phyloP scores from a whole-genome alignment of 495 filamentous ascomycete genomes.

The Geopyxis carbonaria region DNA sequence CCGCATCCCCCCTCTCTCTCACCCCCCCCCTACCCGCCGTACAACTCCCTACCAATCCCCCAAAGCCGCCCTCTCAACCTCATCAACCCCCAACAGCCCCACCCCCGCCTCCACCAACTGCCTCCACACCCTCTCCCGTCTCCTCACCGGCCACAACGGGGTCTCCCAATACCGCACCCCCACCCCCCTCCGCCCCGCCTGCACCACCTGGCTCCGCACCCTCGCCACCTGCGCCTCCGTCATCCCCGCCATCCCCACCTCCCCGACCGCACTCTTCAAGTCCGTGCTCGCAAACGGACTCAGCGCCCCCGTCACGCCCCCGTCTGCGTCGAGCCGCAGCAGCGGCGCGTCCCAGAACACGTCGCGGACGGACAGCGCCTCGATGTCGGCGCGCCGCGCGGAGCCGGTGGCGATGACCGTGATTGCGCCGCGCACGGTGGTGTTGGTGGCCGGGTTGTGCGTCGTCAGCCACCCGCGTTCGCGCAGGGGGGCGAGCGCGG shows the following conservation, averaged over 20 bases:
- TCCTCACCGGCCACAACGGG: slow-evolving; percentile 53
- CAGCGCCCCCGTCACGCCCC: slow-evolving; percentile 13
- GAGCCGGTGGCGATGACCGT: slow-evolving; percentile 70
- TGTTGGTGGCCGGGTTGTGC: slow-evolving; percentile 22
- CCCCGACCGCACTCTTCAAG: slow-evolving; percentile 28
- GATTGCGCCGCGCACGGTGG: slow-evolving; percentile 32
- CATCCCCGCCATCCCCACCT: slow-evolving; percentile 30
- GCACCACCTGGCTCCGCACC: slow-evolving; percentile 48
- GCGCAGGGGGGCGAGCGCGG: slow-evolving; percentile 48
- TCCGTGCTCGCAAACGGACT: slow-evolving; percentile 29
- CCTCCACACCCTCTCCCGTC: slow-evolving; percentile 58
- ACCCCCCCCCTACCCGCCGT: no score
- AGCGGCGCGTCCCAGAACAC: slow-evolving; percentile 49
- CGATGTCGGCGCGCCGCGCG: slow-evolving; percentile 50
- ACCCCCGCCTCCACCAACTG: slow-evolving; percentile 54
- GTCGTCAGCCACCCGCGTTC: slow-evolving; percentile 42
- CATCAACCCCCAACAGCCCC: slow-evolving; percentile 61
- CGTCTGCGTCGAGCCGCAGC: slow-evolving; percentile 25
- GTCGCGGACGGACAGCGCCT: no score
- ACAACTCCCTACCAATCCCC: slow-evolving; percentile 13
- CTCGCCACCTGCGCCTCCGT: slow-evolving; percentile 36
- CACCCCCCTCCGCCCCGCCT: slow-evolving; percentile 51
- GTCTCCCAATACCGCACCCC: slow-evolving; percentile 66
- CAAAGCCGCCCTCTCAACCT: slow-evolving; percentile 42
- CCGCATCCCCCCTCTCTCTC: no score